A percentile compares a stretch with the other conserved stretches of the same genome.
Conservation (phyloP, 2,329 filamentous ascomycete species). For the Tolypocladium ophioglossoides region DNA sequence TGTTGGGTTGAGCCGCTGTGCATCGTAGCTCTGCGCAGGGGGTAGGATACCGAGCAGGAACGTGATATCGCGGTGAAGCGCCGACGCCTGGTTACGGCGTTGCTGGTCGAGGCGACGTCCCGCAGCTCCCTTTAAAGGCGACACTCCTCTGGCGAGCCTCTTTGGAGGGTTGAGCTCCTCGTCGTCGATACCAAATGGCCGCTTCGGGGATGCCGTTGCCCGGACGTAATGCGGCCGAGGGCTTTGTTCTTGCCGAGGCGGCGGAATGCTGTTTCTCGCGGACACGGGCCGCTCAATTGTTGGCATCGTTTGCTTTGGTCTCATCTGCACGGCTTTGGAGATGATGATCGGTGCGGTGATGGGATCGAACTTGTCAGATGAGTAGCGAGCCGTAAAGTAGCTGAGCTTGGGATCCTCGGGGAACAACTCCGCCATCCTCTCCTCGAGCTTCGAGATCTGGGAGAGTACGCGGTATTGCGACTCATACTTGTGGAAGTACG, state of each 20-base stretch:
- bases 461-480: conserved; percentile 86
- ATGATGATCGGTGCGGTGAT: conserved; percentile 73
- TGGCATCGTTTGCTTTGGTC: conserved; percentile 46
- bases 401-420: conserved; percentile 71
- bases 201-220: conserved; percentile 45
- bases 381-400: conserved; percentile 68
- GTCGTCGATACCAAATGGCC: conserved; percentile 57
- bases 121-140: conserved; percentile 83
- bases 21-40: conserved; percentile 59
- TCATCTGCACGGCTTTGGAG: conserved; percentile 69
- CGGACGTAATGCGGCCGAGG: conserved; percentile 38
- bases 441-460: conserved; percentile 84
- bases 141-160: conserved; percentile 81
- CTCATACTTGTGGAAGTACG: conserved; percentile 92
- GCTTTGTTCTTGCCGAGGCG: conserved; percentile 25
- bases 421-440: conserved; percentile 87
- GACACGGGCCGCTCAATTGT: conserved; percentile 42
- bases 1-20: conserved; percentile 57
- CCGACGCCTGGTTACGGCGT: conserved; percentile 50
- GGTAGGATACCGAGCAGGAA: conserved; percentile 66
- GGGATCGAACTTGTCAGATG: conserved; percentile 64
- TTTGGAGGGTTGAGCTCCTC: conserved; percentile 66
- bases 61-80: conserved; percentile 60
- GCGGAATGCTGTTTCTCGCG: conserved; percentile 32
- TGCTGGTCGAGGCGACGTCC: conserved; percentile 77